Conservation (phyloP, 2,329 filamentous ascomycete species). For the Aspergillus cejpii region DNA sequence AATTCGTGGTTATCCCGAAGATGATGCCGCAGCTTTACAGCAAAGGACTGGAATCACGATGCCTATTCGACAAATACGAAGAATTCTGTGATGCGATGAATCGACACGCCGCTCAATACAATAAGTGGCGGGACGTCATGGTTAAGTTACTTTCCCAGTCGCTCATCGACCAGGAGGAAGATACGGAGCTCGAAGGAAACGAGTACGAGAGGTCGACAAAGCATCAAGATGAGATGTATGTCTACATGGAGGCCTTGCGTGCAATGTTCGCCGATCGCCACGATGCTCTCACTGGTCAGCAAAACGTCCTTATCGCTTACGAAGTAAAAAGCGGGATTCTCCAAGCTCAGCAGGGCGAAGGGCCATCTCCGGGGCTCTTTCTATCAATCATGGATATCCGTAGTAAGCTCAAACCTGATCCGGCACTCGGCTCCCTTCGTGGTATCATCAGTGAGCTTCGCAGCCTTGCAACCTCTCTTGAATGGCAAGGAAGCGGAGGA, state of each 20-base stretch:
- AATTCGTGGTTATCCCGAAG: slow-evolving; percentile 58
- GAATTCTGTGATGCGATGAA: slow-evolving; percentile 61
- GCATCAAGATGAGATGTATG: slow-evolving; percentile 80
- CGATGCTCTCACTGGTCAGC: slow-evolving; percentile 66
- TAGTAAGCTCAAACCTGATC: slow-evolving; percentile 40
- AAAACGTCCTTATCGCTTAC: slow-evolving; percentile 66
- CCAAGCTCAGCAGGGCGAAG: slow-evolving; percentile 56
- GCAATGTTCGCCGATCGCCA: slow-evolving; percentile 72
- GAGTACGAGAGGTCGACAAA: slow-evolving; percentile 85
- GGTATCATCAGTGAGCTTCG: slow-evolving; percentile 65
- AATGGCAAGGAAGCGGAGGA: slow-evolving; percentile 51
- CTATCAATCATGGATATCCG: slow-evolving; percentile 44
- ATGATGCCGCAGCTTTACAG: slow-evolving; percentile 48
- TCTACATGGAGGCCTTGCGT: slow-evolving; percentile 72
- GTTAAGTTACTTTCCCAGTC: slow-evolving; percentile 65
- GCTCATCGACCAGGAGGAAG: slow-evolving; percentile 74
- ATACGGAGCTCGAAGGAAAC: slow-evolving; percentile 71
- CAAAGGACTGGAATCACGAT: slow-evolving; percentile 66
- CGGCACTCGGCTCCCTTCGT: slow-evolving; percentile 58
- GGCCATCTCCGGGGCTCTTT: slow-evolving; percentile 64
- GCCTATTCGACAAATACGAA: slow-evolving; percentile 60
- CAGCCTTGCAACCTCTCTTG: slow-evolving; percentile 53
- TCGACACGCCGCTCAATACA: slow-evolving; percentile 61
- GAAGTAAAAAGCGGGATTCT: slow-evolving; percentile 60
- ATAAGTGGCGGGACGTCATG: slow-evolving; percentile 68